Conservation (phyloP, 306 rosid genomes). For the Vigna unguiculata region DNA sequence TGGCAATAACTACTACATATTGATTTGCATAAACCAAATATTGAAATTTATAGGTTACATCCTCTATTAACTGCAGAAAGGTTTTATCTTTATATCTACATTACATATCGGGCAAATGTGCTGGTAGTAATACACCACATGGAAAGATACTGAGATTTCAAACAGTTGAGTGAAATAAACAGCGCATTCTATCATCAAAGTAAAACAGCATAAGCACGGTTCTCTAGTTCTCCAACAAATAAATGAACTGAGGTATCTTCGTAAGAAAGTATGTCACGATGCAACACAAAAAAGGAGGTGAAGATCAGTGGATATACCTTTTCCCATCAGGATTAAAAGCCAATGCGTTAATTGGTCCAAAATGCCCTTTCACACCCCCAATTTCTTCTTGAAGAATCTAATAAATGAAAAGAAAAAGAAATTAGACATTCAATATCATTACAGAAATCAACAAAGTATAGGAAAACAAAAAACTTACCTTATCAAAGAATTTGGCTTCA, state of each 20-base stretch:
- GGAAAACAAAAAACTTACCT: conserved; percentile 51
- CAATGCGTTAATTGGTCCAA: conserved; percentile 94
- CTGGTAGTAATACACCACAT: not conserved
- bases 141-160: not conserved
- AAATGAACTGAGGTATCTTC: not conserved
- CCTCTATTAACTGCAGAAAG: not conserved
- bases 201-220: conserved; percentile 5
- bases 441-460: not conserved
- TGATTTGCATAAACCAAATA: not conserved
- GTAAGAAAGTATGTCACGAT: not conserved
- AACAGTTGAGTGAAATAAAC: not conserved
- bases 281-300: not conserved
- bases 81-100: not conserved
- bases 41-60: not conserved
- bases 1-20: not conserved
- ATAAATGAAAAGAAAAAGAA: conserved; percentile 4
- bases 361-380: conserved; percentile 98
- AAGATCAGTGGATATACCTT: conserved; percentile 57
- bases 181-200: not conserved
- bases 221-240: conserved; percentile 13
- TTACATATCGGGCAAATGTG: not conserved
- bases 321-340: conserved; percentile 97
- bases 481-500: conserved; percentile 89
- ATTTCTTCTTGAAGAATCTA: conserved; percentile 97
- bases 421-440: not conserved